phyloP scores from a whole-genome alignment of 75 land plant species.

The Selaginella moellendorffii region DNA sequence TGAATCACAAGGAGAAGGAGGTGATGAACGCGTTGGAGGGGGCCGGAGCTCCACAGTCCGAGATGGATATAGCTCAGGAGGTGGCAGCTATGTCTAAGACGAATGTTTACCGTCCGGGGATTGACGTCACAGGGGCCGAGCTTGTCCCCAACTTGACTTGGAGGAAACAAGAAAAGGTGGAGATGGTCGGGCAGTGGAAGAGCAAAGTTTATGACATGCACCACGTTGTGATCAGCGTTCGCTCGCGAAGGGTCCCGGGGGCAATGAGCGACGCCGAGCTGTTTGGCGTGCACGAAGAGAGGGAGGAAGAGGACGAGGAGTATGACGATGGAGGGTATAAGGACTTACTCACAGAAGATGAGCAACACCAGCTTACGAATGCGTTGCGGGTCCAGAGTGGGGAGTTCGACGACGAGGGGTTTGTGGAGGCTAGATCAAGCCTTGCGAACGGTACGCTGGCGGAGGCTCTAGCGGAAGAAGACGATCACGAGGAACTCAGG shows the following conservation, averaged over 20 bases:
- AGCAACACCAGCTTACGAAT: conserved; percentile 38
- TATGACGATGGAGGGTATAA: conserved; percentile 18
- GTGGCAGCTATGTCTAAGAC: conserved; percentile 70
- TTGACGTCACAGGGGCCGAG: conserved; percentile 77
- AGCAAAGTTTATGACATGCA: conserved; percentile 80
- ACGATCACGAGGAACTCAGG: not conserved
- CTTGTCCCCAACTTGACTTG: conserved; percentile 61
- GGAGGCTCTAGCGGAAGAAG: not conserved
- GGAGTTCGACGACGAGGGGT: conserved; percentile 19
- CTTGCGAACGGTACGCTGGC: not conserved
- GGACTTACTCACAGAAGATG: conserved; percentile 50
- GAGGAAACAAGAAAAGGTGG: conserved; percentile 64
- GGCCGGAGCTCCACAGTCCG: conserved; percentile 52
- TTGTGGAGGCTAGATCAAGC: not conserved
- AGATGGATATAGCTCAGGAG: conserved; percentile 52
- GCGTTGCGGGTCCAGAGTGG: conserved; percentile 47
- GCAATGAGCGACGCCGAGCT: conserved; percentile 69
- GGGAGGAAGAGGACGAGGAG: conserved; percentile 32
- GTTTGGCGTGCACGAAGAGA: conserved; percentile 31
- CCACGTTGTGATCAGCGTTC: conserved; percentile 62
- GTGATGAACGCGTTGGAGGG: conserved; percentile 78
- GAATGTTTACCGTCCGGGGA: conserved; percentile 69
- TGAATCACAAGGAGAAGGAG: conserved; percentile 67
- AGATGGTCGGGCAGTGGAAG: conserved; percentile 67
- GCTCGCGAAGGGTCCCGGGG: conserved; percentile 66